phyloP scores from a whole-genome alignment of 1,139 yeast species.

The Zygosaccharomyces pseudobailii region DNA sequence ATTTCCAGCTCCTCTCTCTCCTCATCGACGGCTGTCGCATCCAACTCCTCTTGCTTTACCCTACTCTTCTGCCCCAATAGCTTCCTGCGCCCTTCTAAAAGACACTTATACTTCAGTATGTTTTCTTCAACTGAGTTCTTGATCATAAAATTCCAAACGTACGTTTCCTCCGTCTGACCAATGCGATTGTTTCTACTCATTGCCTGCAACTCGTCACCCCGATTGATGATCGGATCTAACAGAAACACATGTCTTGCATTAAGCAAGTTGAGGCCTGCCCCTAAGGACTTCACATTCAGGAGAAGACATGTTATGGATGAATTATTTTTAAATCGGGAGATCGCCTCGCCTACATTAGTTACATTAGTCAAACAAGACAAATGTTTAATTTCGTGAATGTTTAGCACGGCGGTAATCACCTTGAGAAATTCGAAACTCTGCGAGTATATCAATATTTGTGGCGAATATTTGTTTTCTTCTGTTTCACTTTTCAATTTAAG shows the following conservation, averaged over 20 bases:
- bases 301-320: conserved; percentile 72
- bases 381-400: conserved; percentile 50
- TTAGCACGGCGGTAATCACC: conserved; percentile 63
- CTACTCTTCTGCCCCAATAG: conserved; percentile 8
- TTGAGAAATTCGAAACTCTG: conserved; percentile 79
- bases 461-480: conserved; percentile 34
- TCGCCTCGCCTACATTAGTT: conserved; percentile 30
- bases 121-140: conserved; percentile 87
- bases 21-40: conserved; percentile 13
- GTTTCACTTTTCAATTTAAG: conserved; percentile 52
- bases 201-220: conserved; percentile 85
- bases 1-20: conserved; percentile 20
- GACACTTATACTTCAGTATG: conserved; percentile 47
- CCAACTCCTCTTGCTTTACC: conserved; percentile 9
- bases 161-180: conserved; percentile 76
- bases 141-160: conserved; percentile 88
- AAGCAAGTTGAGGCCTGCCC: conserved; percentile 83
- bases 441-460: conserved; percentile 77
- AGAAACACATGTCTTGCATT: conserved; percentile 88
- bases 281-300: conserved; percentile 78
- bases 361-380: conserved; percentile 31
- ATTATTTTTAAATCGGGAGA: conserved; percentile 62
- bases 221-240: conserved; percentile 88
- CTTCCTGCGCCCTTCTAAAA: conserved; percentile 20
- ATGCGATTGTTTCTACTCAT: conserved; percentile 87